Evolutionary conservation across 169 alveolate genomes (phyloP), one percentile per base, ranked within the genome.

Genomic region (Cryptosporidium bovis): DNA sequence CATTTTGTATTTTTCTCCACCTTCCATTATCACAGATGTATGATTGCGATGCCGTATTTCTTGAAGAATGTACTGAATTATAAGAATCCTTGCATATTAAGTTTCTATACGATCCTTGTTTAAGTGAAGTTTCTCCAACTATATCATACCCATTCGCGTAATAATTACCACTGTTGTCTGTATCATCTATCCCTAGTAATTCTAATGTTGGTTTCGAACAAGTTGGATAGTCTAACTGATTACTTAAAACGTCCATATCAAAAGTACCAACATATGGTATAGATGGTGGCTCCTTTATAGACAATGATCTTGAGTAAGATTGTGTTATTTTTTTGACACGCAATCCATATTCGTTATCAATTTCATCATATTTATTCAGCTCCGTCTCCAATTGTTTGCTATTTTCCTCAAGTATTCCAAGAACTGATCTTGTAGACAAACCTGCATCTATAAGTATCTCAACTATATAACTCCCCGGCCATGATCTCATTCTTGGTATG

Each of bases 21-120:
- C 71, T 77, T 18, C 87, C 87, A 77, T 77, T 77, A 29, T 77
- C 87, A 60, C 87, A 77, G 34, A 77, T 77, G 31, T 58, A 77
- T 4, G 77, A 18, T 24, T 77, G 87, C 12, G 87, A 60, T 0
- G 71, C 69, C 15, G 87, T 64, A 60, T 64, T 58, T n/a, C 0
- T 16, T 15, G 87, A 71, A 3, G 84, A 29, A 40, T 3, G 10
- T 1, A 77, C 66, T 3, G 87, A 71, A 20, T 24, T 16, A 48
- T 31, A 77, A n/a, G 34, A 13, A 24, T 56, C 29, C 8, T 55
- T 40, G 20, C 87, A 77, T 1, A 62, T 62, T 0, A 77, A 71
- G 36, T 77, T 77, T 24, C 87, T 58, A 13, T 58, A 77, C 0
- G 87, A 68, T n/a, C 87, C 87, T 31, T 77, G 87, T 27, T 62